Percentiles rank a stretch among this genome's conserved stretches.
These are phyloP conservation scores for Besnoitia besnoiti DNA, from an alignment of 169 alveolate species.

Conservation along the genomic window DNA sequence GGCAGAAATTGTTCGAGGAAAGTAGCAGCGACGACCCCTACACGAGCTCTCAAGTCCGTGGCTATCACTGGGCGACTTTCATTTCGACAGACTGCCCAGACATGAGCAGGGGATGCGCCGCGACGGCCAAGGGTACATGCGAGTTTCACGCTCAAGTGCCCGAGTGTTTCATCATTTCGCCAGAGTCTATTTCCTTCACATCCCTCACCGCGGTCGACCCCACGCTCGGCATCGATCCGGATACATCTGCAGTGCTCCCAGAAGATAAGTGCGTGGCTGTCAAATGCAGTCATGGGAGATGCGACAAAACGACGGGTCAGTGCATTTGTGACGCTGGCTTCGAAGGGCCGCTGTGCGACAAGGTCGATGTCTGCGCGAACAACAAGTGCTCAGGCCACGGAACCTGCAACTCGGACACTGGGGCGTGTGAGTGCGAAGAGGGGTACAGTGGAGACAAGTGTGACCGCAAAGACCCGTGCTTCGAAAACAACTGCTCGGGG, in stretches of 20 bases:
- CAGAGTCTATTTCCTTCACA: slow-evolving; percentile 51
- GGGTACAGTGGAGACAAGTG: slow-evolving; percentile 23
- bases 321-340: slow-evolving; percentile 61
- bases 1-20: slow-evolving; percentile 50
- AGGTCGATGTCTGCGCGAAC: not conserved
- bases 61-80: slow-evolving; percentile 61
- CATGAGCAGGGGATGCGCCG: not conserved
- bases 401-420: not conserved
- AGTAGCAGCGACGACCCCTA: slow-evolving; percentile 57
- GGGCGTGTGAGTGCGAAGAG: not conserved
- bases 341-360: slow-evolving; percentile 20
- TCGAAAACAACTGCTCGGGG: slow-evolving; percentile 21
- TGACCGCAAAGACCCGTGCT: slow-evolving; percentile 41
- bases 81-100: slow-evolving; percentile 3
- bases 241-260: slow-evolving; percentile 31
- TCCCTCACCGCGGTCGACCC: slow-evolving; percentile 67
- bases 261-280: slow-evolving; percentile 37
- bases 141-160: slow-evolving; percentile 42
- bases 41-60: slow-evolving; percentile 29
- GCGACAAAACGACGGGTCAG: slow-evolving; percentile 37
- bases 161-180: slow-evolving; percentile 31
- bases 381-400: not conserved
- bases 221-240: slow-evolving; percentile 57
- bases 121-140: slow-evolving; percentile 43
- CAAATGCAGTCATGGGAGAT: slow-evolving; percentile 61